Evolutionary conservation across 2,329 filamentous ascomycete species (phyloP), one percentile per base, ranked within the genome.

Genomic region (Calonectria henricotiae): DNA sequence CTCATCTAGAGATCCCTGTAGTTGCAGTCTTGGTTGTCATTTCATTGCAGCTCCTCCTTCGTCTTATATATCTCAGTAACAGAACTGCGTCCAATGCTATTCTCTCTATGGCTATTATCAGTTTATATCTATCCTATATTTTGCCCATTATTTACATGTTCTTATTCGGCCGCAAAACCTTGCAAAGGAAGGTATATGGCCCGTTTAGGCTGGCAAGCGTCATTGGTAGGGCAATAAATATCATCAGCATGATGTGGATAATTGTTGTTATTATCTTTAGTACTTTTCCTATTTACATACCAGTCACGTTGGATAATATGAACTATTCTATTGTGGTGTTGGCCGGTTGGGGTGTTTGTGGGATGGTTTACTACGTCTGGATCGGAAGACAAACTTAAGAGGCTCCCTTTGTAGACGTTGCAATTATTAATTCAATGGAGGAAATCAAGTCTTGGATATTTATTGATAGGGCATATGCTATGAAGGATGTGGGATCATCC

Each of bases 271-370:
- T 84, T 49, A 68, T 85, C 0, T 84, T 86, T 67, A 84, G 84
- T 70, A 84, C 79, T 2, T 84, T 86, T 43, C 85, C 84, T 1
- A 80, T 78, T 1, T 68, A 73, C 0, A 75, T 82, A 71, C 85
- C 83, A 0, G 81, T 83, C 0, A 82, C 81, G 1, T 67, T 79
- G 0, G 76, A 82, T 46, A 83, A 81, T 15, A 86, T 86, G 83
- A 86, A 86, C 47, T 86, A 86, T 64, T 79, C 80, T 4, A 79
- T 78, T 49, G 82, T 84, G 0, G 83, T 86, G 0, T 76, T 85
- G 71, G 77, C 75, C 3, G 83, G 79, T 0, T 84, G 82, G 82
- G 61, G 81, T 1, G 46, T 77, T 0, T 76, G 82, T 39, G 82
- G 82, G 0, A 73, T 75, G 0, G 51, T 76, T 7, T 83, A 81